Conservation (phyloP, 805 yeast genomes). For the Clavispora phyllophila region DNA sequence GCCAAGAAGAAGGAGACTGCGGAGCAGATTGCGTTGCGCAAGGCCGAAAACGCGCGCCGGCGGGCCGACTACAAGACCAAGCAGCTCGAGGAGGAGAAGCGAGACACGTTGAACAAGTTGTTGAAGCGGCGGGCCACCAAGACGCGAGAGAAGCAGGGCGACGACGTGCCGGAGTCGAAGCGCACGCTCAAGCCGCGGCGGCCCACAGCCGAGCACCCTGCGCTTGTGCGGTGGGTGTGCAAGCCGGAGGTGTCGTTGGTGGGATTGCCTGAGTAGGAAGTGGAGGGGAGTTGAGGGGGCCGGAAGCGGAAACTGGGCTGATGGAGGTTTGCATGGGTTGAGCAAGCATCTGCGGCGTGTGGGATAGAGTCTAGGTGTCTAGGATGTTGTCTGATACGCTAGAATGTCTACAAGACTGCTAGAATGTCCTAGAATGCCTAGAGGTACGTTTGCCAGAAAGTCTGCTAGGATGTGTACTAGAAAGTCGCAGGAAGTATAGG, state of each 20-base stretch:
- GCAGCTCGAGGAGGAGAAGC: slow-evolving; percentile 85
- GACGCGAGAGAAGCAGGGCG: slow-evolving; percentile 40
- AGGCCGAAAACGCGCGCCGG: slow-evolving; percentile 85
- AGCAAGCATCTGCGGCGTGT: no score
- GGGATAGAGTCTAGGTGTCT: no score
- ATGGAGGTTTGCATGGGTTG: no score
- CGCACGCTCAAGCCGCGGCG: slow-evolving; percentile 32
- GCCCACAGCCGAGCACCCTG: slow-evolving; percentile 42
- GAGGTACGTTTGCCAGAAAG: no score
- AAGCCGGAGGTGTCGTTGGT: slow-evolving; percentile 15
- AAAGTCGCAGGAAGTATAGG: no score
- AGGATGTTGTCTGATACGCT: no score
- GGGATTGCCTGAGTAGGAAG: slow-evolving; percentile 18
- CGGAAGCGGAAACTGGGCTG: not conserved
- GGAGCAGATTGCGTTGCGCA: slow-evolving; percentile 75
- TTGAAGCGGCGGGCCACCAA: slow-evolving; percentile 80
- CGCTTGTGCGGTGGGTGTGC: slow-evolving; percentile 38
- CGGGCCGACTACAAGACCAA: slow-evolving; percentile 80
- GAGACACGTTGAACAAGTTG: slow-evolving; percentile 83
- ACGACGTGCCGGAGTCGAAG: slow-evolving; percentile 20
- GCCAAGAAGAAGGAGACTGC: slow-evolving; percentile 57
- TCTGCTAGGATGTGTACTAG: no score
- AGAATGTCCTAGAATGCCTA: no score
- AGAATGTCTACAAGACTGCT: no score
- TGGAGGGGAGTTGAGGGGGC: no score